Base-by-base conservation (phyloP, 2,329 filamentous ascomycete genomes). In the Didymella arachidicola region DNA sequence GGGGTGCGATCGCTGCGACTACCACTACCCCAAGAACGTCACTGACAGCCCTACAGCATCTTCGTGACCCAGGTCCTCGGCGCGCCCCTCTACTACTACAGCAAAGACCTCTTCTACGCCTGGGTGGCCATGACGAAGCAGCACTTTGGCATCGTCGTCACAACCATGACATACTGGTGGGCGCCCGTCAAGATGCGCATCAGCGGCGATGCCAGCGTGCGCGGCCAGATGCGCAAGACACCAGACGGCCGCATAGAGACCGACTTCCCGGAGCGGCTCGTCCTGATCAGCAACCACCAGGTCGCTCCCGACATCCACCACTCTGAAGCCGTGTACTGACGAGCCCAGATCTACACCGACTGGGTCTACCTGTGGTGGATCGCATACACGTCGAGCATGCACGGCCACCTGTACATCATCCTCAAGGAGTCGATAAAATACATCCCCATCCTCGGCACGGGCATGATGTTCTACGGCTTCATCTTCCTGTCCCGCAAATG, bases 301-400 rank as follows among this genome's bases (percentile, higher is more conserved):
- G 76, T 82, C 26, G 25, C 27, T 30, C 61, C 29, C 16, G 22
- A 27, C 36, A 19, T 1, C 11, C 10, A 53, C 16, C 25, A 6
- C 2, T 39, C 18, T 16, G 7, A 2, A 39, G 29, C 12, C 19
- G 19, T 14, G 10, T 8, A 16, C 29, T 32, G 42, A 69, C 72
- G 34, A 73, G 52, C 3, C 3, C 57, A 80, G 87, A 89, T 94
- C 62, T 94, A 94, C 76, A 93, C 91, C 10, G 92, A 96, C 78
- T 96, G 92, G 92, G 78, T 96, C 19, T 96, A 96, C 75, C 84
- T 96, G n/a, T 96, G 92, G 92, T 96, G 92, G 92, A 87, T 89
- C 22, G 89, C 87, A 46, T 96, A 96, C 72, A 89, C 90, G 32
- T 87, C 89, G 42, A 82, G 83, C 36, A 92, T 92, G 86, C 90